Evolutionary conservation across 257 asterid species (phyloP), one percentile per base, ranked within the genome.

Genomic region (Ilex asprella): DNA sequence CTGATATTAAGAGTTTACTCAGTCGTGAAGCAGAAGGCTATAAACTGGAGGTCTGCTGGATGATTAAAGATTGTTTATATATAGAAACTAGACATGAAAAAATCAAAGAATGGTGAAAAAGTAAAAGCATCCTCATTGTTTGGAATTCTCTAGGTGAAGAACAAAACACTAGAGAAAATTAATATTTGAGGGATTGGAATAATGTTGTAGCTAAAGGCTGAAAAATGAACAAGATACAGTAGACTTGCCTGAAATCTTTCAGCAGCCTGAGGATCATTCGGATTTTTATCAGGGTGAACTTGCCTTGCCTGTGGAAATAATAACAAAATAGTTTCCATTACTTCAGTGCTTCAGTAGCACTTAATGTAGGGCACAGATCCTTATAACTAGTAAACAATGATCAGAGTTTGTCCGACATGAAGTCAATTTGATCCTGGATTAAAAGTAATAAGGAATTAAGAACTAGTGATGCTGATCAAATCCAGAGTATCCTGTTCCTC

Each of bases 251-350:
- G 98, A 76, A 91, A 91, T 75, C 82, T 84, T 67, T 81, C 84
- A 27, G 98, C 95, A 66, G 96, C 95, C 60, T 67, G 91, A 56
- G 98, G 91, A 77, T 91, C 95, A 60, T 87, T 73, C 9, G 84
- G 95, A 75, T 87, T 91, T 69, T 91, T 91, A 50, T 91, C 97
- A 13, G 96, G 98, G 64, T 91, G 98, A 68, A 88, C 96, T 79
- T 91, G 84, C 84, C 82, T 86, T 2, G 98, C 98, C 98, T 91
- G 79, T 67, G 80, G 44, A 54, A 62, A 6, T 35, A 51, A 41
- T 66, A 53, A 15, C 13, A 55, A 59, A 9, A 11, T 30, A 43
- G 12, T 54, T 55, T 53, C 35, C 7, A 32, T 63, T 27, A 39
- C 29, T 31, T 21, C 41, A 56, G 52, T 41, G 47, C 47, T 41